phyloP scores from a whole-genome alignment of 352 stramenopile genomes.

The Globisporangium cystogenes region DNA sequence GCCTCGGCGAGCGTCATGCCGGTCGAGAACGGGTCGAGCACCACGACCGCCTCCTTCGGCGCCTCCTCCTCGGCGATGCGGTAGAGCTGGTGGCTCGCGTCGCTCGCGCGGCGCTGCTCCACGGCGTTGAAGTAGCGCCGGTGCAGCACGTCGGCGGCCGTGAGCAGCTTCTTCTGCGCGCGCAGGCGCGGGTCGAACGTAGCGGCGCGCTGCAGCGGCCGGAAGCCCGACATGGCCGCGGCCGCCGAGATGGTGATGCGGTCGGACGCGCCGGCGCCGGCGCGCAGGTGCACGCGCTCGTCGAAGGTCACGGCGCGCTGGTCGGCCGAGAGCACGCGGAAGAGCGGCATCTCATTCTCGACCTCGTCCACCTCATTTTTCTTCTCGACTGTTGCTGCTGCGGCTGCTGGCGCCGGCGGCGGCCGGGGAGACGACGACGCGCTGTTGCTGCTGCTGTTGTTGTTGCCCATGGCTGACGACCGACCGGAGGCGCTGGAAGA shows the following conservation, averaged over 20 bases:
- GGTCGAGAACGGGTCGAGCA: constrained; percentile 95
- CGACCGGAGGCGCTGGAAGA: background rate
- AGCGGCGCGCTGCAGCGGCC: constrained; percentile 64
- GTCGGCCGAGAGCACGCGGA: constrained; percentile 60
- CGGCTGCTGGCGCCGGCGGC: background rate
- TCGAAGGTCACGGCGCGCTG: constrained; percentile 82
- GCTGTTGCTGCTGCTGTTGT: background rate
- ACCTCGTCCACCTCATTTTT: background rate
- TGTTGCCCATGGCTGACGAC: background rate
- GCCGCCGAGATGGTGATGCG: constrained; percentile 40
- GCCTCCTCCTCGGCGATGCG: constrained; percentile 39
- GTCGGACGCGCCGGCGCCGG: constrained; percentile 7
- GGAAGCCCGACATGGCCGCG: constrained; percentile 60
- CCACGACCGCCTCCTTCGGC: constrained; percentile 68
- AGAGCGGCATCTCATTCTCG: constrained; percentile 16
- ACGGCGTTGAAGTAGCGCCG: constrained; percentile 81
- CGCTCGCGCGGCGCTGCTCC: constrained; percentile 47
- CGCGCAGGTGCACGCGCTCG: constrained; percentile 66
- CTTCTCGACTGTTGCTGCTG: background rate
- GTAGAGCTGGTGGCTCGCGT: constrained; percentile 32
- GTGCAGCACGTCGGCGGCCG: constrained; percentile 74
- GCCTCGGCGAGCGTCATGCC: constrained; percentile 90
- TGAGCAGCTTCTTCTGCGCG: constrained; percentile 47
- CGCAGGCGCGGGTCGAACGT: constrained; percentile 76
- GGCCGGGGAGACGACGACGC: too few relatives aligned